Base-by-base conservation (phyloP, 176 grass and related monocot species). In the Guadua angustifolia region DNA sequence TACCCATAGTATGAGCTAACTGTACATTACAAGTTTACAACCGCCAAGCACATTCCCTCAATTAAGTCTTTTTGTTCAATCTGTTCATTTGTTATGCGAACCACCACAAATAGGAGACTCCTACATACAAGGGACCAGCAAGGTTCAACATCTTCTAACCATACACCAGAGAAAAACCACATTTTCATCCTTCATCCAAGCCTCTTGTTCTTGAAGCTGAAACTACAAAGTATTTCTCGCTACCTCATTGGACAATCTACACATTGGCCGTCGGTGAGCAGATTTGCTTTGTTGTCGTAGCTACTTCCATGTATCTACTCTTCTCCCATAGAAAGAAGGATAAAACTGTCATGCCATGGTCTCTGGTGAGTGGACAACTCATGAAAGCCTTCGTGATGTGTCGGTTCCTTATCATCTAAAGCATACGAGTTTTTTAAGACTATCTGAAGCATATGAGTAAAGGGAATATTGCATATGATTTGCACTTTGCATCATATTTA, bases 311-410 rank as follows among this genome's bases (percentile, higher is more conserved):
- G 8, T 93, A 91, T 77, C 46, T 89, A 51, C 25, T 89, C 66
- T 80, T 79, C 5, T 72, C 38, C 52, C 89, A 40, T 43, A 61
- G 66, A 47, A 94, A 89, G 24, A 94, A 86, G 53, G 90, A 91
- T 55, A 71, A 67, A 7, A 88, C 62, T 6, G 53, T 94, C 60
- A 87, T 72, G 79, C 95, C 95, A 9, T 97, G 90, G 92, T 57
- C 49, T 62, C 91, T 17, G 91, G 87, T 92, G 56, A 97, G 85
- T 14, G 94, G 92, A 38, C 92, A 87, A 75, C 82, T 92, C 33
- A 85, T 59, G 19, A 94, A 83, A 83, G 88, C 88, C 46, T 88
- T 94, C 56, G 83, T 90, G 51, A 87, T 90, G 91, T 88, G 94
- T 94, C 19, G 35, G 63, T 47, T 69, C 74, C 46, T 52, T 9